Percentiles rank a stretch among this genome's conserved stretches.
These are phyloP conservation scores for Eremothecium coryli DNA, from an alignment of 1,139 yeast genomes.

Conservation along the genomic window DNA sequence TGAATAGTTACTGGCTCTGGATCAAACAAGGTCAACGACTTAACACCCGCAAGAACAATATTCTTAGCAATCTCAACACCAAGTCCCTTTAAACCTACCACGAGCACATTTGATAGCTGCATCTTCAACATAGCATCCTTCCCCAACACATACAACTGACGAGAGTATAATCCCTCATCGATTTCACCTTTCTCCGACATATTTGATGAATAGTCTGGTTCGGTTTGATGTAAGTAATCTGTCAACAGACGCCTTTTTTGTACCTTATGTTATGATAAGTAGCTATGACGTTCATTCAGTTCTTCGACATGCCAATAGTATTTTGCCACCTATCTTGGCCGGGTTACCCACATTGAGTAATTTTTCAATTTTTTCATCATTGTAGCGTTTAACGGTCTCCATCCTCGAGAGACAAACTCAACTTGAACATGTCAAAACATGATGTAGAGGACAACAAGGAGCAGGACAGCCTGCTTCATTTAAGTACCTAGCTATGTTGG, in stretches of 20 bases:
- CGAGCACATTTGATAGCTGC: constrained; percentile 84
- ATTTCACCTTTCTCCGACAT: constrained; percentile 37
- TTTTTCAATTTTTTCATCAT: too few species aligned
- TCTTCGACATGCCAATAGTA: too few species aligned
- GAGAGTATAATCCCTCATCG: constrained; percentile 90
- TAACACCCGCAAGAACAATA: constrained; percentile 94
- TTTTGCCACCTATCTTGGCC: too few species aligned
- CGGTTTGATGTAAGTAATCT: background rate
- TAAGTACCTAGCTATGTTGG: constrained; percentile 2
- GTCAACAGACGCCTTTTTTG: background rate
- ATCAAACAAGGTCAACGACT: constrained; percentile 80
- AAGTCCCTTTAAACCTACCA: constrained; percentile 81
- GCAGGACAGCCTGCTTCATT: too few species aligned
- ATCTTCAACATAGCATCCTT: constrained; percentile 96
- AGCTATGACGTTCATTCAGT: background rate
- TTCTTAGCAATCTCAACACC: constrained; percentile 96
- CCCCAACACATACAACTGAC: constrained; percentile 89
- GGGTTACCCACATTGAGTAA: too few species aligned
- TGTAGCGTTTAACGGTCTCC: too few species aligned
- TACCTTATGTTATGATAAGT: background rate
- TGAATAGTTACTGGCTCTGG: constrained; percentile 56
- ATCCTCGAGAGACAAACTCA: too few species aligned
- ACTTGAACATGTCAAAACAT: too few species aligned
- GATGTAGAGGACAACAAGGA: too few species aligned
- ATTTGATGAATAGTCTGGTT: background rate